phyloP scores from a whole-genome alignment of 345 rosid species.

The Eucalyptus regnans region DNA sequence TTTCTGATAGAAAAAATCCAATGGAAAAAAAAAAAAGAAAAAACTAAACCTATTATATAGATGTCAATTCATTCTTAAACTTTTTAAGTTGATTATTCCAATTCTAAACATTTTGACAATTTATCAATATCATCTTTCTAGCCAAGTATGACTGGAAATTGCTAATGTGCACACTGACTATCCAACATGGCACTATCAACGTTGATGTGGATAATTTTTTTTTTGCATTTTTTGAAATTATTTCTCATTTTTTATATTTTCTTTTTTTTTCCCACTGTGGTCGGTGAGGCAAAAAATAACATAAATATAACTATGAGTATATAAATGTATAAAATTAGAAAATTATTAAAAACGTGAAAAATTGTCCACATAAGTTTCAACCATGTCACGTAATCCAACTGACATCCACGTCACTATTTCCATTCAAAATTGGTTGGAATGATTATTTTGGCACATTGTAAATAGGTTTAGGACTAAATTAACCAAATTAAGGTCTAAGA shows the following conservation, averaged over 20 bases:
- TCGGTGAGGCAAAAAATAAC: not conserved
- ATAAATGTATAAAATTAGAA: not conserved
- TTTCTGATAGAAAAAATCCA: not conserved
- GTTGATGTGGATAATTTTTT: rapidly evolving
- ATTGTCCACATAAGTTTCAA: not conserved
- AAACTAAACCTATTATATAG: rapidly evolving
- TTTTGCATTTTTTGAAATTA: not conserved
- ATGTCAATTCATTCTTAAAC: not conserved
- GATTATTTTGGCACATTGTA: not conserved
- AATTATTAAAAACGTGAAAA: not conserved
- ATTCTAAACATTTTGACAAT: not conserved
- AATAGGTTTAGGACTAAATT: not conserved
- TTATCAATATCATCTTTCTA: not conserved
- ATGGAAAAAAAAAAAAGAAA: not conserved
- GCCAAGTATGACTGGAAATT: not conserved
- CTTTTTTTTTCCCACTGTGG: not conserved
- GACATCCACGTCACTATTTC: rapidly evolving
- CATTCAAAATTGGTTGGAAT: not conserved
- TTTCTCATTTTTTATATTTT: not conserved
- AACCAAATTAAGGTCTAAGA: not conserved
- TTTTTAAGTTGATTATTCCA: not conserved
- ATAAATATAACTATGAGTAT: not conserved
- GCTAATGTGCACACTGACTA: rapidly evolving
- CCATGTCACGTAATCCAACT: not conserved
- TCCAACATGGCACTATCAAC: rapidly evolving